These are phyloP conservation scores for Acer yangbiense DNA, from an alignment of 345 rosid genomes.

Conservation along the genomic window DNA sequence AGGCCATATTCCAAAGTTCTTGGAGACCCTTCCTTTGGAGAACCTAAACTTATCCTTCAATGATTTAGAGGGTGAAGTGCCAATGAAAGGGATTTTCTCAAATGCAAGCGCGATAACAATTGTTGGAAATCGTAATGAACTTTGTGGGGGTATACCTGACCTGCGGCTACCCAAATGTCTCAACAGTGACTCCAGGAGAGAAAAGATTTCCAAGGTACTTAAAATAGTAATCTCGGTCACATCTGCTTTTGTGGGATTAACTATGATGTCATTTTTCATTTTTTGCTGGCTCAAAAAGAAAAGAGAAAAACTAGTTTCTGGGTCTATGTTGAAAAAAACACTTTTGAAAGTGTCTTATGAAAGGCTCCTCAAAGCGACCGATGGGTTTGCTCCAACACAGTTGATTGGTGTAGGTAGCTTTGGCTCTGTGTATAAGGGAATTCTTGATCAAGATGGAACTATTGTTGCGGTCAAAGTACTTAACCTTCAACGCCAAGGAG, in stretches of 20 bases:
- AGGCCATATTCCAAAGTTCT: conserved; percentile 20
- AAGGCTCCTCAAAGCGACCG: background rate
- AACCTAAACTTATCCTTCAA: conserved; percentile 31
- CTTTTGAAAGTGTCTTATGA: background rate
- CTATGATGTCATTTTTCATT: background rate
- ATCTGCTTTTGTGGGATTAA: background rate
- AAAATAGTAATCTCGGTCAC: conserved; percentile 10
- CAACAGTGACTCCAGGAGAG: background rate
- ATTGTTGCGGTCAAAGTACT: conserved; percentile 11
- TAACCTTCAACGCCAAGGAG: background rate
- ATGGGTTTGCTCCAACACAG: background rate
- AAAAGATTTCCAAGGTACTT: background rate
- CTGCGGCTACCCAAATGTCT: conserved; percentile 20
- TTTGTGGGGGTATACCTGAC: conserved; percentile 22
- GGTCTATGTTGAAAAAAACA: background rate
- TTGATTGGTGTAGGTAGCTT: conserved; percentile 14
- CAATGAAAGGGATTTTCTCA: conserved; percentile 28
- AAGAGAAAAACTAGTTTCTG: background rate
- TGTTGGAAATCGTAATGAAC: conserved; percentile 18
- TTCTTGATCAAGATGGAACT: background rate
- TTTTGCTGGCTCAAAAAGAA: background rate
- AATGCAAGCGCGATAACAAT: conserved; percentile 20
- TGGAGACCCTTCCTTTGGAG: conserved; percentile 7
- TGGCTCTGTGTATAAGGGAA: background rate
- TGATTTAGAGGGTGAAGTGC: conserved; percentile 25